Conservation (phyloP, 2,329 filamentous ascomycete genomes). For the Pyricularia grisea region DNA sequence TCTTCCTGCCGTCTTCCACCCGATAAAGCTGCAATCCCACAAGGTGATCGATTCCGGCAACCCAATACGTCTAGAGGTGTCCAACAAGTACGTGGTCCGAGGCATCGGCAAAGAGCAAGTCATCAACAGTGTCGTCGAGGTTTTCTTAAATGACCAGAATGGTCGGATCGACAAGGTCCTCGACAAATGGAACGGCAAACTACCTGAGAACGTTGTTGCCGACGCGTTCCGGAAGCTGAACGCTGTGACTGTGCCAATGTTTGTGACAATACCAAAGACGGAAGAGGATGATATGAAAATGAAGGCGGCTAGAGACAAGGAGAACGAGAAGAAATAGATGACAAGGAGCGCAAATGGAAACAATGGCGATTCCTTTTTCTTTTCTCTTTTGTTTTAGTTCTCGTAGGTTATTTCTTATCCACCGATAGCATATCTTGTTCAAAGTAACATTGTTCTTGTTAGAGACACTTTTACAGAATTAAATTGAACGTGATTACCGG, state of each 20-base stretch:
- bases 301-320: constrained; percentile 18
- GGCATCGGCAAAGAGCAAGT: constrained; percentile 21
- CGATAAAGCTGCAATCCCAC: constrained; percentile 46
- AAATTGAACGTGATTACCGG: no score
- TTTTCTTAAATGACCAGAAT: constrained; percentile 18
- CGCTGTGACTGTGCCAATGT: constrained; percentile 21
- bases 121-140: constrained; percentile 21
- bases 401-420: background rate
- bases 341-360: background rate
- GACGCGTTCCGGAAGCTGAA: constrained; percentile 26
- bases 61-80: constrained; percentile 44
- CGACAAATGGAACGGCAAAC: constrained; percentile 25
- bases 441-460: no score
- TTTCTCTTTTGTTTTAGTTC: no score
- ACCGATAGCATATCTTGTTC: no score
- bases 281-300: constrained; percentile 24
- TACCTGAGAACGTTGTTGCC: constrained; percentile 23
- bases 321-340: constrained; percentile 2
- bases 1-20: constrained; percentile 44
- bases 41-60: constrained; percentile 45
- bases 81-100: constrained; percentile 26
- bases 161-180: constrained; percentile 25
- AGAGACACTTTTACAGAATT: no score
- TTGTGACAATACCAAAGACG: constrained; percentile 24
- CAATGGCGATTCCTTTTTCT: no score